These are phyloP conservation scores for Leccinum sublutescens DNA, from an alignment of 768 basidiomycete genomes.

Conservation along the genomic window DNA sequence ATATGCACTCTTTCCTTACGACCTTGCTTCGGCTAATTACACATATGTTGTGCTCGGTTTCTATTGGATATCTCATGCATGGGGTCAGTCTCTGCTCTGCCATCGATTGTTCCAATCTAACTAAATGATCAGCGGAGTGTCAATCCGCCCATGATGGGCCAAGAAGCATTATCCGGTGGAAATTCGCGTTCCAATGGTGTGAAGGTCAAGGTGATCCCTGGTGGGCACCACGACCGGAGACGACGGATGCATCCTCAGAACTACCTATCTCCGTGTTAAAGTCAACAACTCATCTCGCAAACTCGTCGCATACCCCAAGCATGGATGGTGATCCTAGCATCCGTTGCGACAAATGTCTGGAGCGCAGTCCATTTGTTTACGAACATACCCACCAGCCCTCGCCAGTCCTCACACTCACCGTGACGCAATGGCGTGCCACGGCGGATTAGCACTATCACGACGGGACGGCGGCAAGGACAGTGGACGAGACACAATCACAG, in stretches of 20 bases:
- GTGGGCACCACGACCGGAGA: slow-evolving; percentile 37
- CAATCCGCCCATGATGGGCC: slow-evolving; percentile 47
- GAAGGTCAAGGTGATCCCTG: slow-evolving; percentile 61
- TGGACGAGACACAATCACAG: too few species aligned
- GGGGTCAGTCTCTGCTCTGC: slow-evolving; percentile 28
- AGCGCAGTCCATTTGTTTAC: slow-evolving; percentile 54
- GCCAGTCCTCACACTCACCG: too few species aligned
- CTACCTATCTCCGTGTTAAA: not conserved
- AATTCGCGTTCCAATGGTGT: slow-evolving; percentile 86
- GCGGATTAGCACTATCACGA: too few species aligned
- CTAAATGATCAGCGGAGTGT: slow-evolving; percentile 49
- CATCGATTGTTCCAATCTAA: slow-evolving; percentile 17
- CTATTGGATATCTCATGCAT: slow-evolving; percentile 68
- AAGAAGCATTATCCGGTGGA: slow-evolving; percentile 68
- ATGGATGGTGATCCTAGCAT: not conserved
- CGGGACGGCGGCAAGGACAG: too few species aligned
- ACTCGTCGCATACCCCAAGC: not conserved
- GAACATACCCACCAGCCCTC: too few species aligned
- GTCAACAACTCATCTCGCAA: not conserved
- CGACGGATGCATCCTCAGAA: not conserved
- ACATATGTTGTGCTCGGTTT: slow-evolving; percentile 54
- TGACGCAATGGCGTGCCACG: too few species aligned
- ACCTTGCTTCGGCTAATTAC: slow-evolving; percentile 49
- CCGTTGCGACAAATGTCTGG: slow-evolving; percentile 44
- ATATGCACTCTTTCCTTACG: slow-evolving; percentile 71